A percentile compares a stretch with the other conserved stretches of the same genome.
Conservation (phyloP, 192 early-diverging fungal species). For the Coemansia sp. region DNA sequence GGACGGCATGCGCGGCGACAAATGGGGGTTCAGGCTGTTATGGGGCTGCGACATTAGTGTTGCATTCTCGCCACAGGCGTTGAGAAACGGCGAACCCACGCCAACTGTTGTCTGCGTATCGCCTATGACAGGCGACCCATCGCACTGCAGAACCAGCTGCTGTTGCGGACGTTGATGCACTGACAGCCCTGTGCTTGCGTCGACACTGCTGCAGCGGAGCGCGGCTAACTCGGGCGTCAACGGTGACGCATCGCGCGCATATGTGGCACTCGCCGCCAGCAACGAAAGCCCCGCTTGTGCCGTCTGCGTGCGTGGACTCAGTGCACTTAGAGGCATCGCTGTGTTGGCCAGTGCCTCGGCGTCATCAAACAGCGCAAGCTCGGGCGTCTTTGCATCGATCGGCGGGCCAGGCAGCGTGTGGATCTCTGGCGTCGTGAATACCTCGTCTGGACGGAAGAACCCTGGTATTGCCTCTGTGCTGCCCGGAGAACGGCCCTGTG, state of each 20-base stretch:
- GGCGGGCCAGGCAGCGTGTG: constrained; percentile 19
- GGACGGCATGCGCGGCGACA: constrained; percentile 36
- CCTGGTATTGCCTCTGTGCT: constrained; percentile 21
- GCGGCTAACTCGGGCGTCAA: constrained; percentile 20
- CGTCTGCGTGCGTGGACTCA: constrained; percentile 49
- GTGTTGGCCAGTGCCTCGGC: constrained; percentile 21
- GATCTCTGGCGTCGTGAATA: constrained; percentile 47
- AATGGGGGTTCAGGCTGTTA: constrained; percentile 40
- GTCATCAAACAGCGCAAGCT: constrained; percentile 41
- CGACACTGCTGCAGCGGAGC: constrained; percentile 3
- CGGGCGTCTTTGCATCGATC: constrained; percentile 25
- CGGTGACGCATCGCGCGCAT: constrained; percentile 20
- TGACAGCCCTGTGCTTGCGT: neutral
- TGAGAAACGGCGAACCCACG: constrained; percentile 37
- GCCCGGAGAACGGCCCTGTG: constrained; percentile 14
- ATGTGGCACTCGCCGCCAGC: constrained; percentile 44
- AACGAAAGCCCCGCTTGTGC: constrained; percentile 49
- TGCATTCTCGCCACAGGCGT: constrained; percentile 30
- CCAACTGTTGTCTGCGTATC: constrained; percentile 15
- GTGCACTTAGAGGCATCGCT: constrained; percentile 12
- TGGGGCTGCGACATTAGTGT: constrained; percentile 55
- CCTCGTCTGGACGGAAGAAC: constrained; percentile 41
- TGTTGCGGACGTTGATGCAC: neutral
- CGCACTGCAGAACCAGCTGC: neutral
- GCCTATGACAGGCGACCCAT: constrained; percentile 8